Base-by-base conservation (phyloP, 2,329 filamentous ascomycete genomes). In the Alternaria triticimaculans region DNA sequence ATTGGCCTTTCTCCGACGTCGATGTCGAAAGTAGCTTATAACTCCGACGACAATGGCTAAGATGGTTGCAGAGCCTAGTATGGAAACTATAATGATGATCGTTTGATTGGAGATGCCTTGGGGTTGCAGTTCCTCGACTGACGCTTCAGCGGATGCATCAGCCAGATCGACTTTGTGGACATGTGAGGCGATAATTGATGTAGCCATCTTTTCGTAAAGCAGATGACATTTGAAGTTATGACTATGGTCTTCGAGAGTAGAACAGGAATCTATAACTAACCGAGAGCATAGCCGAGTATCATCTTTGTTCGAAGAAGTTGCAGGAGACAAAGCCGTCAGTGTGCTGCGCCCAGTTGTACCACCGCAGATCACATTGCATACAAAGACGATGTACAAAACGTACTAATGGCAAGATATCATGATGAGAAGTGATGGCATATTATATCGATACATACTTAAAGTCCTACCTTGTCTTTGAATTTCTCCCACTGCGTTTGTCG, bases 401-500 rank as follows among this genome's bases (percentile, higher is more conserved):
- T 30, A 20, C n/a, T 41, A n/a, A 30, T 18, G 26, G 4, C 23
- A 4, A 50, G 15, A 50, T 8, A 14, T 12, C 12, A 20, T 30
- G 11, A 21, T 18, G 6, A 30, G 28, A 50, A 18, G 33, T 37
- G 15, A 37, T 37, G 33, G 15, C 33, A 0, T 37, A n/a, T 37
- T 37, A 12, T 11, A 30, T 30, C 6, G 28, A 50, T 14, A 30
- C 11, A 4, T 28, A 50, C 26, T 48, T 18, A 48, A 14, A 48
- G 8, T 20, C 21, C 23, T 23, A 56, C 20, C 7, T 33, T 54
- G 14, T 45, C 57, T 20, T 46, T 28, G 15, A 54, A 6, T 28
- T 54, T 59, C 15, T 62, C 43, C 55, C 48, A 58, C 50, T 49
- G 58, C 9, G 58, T 43, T 53, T 51, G 58, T 18, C 44, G 50